Conservation (phyloP, 164 flowering plant species). For the Nymphaea thermarum region DNA sequence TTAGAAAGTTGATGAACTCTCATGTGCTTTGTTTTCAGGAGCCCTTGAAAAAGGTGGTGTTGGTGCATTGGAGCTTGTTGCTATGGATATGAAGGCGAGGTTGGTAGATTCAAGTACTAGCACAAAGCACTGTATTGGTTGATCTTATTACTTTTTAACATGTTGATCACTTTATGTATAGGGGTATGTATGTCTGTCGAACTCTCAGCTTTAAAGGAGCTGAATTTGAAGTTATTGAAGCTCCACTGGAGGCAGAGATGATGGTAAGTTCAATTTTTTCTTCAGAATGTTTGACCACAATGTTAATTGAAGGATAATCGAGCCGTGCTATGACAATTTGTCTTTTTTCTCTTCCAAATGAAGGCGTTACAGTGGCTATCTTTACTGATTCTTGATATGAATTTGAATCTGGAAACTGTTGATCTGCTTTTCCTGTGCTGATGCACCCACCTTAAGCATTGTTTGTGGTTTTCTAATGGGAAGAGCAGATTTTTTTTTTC, state of each 20-base stretch:
- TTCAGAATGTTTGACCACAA: no score
- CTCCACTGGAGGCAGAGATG: slow-evolving; percentile 75
- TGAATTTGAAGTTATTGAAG: slow-evolving; percentile 91
- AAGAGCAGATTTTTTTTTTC: no score
- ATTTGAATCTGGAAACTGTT: no score
- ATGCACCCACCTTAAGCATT: no score
- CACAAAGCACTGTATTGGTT: neutral
- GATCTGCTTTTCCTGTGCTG: no score
- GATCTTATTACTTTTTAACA: neutral
- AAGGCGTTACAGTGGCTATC: no score
- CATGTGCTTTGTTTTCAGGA: slow-evolving; percentile 26
- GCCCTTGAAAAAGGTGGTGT: slow-evolving; percentile 97
- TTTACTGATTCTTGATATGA: no score
- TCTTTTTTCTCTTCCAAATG: no score
- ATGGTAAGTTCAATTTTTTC: slow-evolving; percentile 30
- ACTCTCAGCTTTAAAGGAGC: slow-evolving; percentile 92
- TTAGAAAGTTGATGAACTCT: neutral
- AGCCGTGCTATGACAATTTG: no score
- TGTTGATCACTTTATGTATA: slow-evolving; percentile 13
- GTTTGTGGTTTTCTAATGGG: no score
- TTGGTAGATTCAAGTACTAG: slow-evolving; percentile 8
- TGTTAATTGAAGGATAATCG: no score
- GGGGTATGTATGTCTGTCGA: slow-evolving; percentile 99
- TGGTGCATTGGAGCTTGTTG: slow-evolving; percentile 98
- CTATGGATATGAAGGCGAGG: slow-evolving; percentile 99